These are phyloP conservation scores for Arctostaphylos glauca DNA, from an alignment of 148 eudicot species.

Conservation along the genomic window DNA sequence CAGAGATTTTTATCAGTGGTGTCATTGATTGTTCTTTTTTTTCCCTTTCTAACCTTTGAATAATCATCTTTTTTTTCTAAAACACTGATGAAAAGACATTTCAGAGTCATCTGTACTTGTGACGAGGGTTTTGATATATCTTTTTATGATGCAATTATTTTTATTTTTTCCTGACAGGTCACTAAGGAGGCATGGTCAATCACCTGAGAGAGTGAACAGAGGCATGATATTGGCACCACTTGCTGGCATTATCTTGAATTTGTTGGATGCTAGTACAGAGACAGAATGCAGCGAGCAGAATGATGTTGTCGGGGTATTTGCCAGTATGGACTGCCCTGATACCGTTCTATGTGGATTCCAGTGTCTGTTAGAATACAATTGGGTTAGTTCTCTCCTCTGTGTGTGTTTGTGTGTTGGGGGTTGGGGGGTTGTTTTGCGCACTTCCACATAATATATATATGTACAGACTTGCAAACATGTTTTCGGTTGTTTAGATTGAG, in stretches of 20 bases:
- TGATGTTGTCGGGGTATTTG: constrained; percentile 72
- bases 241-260: constrained; percentile 78
- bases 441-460: too few species aligned
- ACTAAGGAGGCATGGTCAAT: constrained; percentile 68
- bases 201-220: constrained; percentile 67
- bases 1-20: too few species aligned
- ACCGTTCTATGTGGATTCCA: constrained; percentile 76
- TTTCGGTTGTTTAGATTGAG: not conserved
- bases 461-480: not conserved
- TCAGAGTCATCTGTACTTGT: not conserved
- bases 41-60: too few species aligned
- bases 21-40: too few species aligned
- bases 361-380: constrained; percentile 61
- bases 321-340: constrained; percentile 84
- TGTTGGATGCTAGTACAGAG: constrained; percentile 60
- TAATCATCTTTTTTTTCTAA: too few species aligned
- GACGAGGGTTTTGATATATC: not conserved
- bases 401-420: not conserved
- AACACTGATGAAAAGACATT: too few species aligned
- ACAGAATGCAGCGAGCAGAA: constrained; percentile 42
- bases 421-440: too few species aligned
- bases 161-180: constrained; percentile 40
- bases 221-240: constrained; percentile 94
- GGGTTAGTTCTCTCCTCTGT: constrained; percentile 46
- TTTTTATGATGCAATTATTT: not conserved